These are phyloP conservation scores for Cercospora sp. DNA, from an alignment of 2,329 filamentous ascomycete genomes.

Conservation along the genomic window DNA sequence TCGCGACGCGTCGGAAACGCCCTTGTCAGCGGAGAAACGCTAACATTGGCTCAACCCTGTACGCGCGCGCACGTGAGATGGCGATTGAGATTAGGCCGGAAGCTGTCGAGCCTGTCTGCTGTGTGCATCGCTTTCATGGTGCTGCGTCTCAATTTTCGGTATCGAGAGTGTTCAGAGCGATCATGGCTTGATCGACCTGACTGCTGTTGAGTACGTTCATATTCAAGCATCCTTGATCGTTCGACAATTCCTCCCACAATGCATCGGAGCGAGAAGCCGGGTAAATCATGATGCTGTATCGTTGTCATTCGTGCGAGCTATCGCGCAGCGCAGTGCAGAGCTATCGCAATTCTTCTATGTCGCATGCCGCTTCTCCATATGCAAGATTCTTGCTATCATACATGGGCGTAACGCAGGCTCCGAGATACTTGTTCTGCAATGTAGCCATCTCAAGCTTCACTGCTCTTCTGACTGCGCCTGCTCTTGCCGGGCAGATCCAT, in stretches of 20 bases:
- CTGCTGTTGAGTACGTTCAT: not conserved
- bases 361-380: conserved; percentile 13
- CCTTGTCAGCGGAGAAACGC: not conserved
- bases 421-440: not conserved
- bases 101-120: not conserved
- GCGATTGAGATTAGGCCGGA: not conserved
- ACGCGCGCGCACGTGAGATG: not conserved
- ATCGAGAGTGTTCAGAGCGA: not conserved
- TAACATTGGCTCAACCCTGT: not conserved
- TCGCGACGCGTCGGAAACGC: not conserved
- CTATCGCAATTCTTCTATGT: not conserved
- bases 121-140: not conserved
- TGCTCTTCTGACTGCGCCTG: not conserved
- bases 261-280: not conserved
- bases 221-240: not conserved
- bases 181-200: not conserved
- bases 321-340: conserved; percentile 4
- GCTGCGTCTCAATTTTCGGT: not conserved
- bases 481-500: not conserved
- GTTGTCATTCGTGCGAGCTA: conserved; percentile 25
- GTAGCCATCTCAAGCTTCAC: not conserved
- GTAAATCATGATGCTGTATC: conserved; percentile 1
- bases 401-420: conserved; percentile 10
- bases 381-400: conserved; percentile 26
- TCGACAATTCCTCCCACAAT: not conserved